These are phyloP conservation scores for Ophiostoma ips DNA, from an alignment of 2,329 filamentous ascomycete species.

Conservation along the genomic window DNA sequence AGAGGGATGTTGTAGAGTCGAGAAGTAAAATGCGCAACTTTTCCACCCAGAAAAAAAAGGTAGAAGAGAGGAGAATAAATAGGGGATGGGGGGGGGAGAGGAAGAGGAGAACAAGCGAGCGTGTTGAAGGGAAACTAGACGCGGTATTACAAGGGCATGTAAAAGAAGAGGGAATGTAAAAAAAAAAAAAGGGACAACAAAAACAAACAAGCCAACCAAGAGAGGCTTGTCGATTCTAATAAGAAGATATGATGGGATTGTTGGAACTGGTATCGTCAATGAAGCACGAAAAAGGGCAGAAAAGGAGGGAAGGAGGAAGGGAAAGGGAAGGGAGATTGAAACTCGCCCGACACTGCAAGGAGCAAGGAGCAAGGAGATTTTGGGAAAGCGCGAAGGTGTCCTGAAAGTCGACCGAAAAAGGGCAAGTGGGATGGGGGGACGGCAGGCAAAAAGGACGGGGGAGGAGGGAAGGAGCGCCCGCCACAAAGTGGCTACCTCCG, in stretches of 20 bases:
- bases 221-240: neutral
- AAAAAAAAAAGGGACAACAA: neutral
- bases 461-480: neutral
- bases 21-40: slow-evolving; percentile 9
- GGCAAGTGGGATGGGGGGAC: slow-evolving; percentile 3
- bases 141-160: neutral
- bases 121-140: slow-evolving; percentile 11
- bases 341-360: too few species aligned
- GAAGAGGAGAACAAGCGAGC: slow-evolving; percentile 4
- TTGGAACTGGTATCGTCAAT: neutral
- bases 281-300: slow-evolving; percentile 1
- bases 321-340: neutral
- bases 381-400: slow-evolving; percentile 8
- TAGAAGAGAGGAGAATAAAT: neutral
- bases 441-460: neutral
- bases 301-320: neutral
- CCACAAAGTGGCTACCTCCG: too few species aligned
- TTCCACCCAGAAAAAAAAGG: too few species aligned
- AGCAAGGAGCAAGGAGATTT: neutral
- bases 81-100: too few species aligned
- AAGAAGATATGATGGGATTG: neutral
- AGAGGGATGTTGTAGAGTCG: neutral
- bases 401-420: slow-evolving; percentile 9
- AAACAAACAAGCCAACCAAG: slow-evolving; percentile 1
- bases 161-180: neutral